Base-by-base conservation (phyloP, 192 early-diverging fungal species). In the Coemansia sp. region DNA sequence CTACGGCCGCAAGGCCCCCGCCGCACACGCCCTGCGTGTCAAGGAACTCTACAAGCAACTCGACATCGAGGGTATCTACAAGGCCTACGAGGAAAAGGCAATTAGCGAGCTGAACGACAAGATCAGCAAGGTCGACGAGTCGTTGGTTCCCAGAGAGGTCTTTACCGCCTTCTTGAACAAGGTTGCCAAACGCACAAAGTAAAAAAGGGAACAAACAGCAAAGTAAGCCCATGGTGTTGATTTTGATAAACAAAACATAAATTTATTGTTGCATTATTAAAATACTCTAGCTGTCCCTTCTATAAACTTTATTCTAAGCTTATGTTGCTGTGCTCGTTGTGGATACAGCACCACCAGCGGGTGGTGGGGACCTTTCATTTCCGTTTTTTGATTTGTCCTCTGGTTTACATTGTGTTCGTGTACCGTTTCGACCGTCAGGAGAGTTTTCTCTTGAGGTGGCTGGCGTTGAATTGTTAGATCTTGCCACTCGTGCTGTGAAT, bases 131-230 rank as follows among this genome's bases (percentile, higher is more conserved):
- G 77, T 95, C 16, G 94, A 98, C 63, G 90, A 95, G 67, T 73
- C 84, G n/a, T 74, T 88, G 39, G 72, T 98, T 36, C 93, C 90
- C 61, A 87, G 87, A 74, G 83, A 91, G 52, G 90, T 99, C 66
- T 99, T 98, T 78, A 87, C 85, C 41, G 86, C 82, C 8, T 99
- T 97, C 84, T 92, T 99, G 86, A 89, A 94, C 84, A 92, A 94
- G 82, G 92, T 98, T 66, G 96, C 96, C 89, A 98, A 95, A 88
- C 86, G 93, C 66, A 90, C 86, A 52, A 93, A 95, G 85, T 94
- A 92, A 18, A 26, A 47, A 47, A n/a, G n/a, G 46, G 46, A n/a
- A 4, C 1, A 32, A 32, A 4, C 3, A 61, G 2, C 16, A 19
- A 0, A 42, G 12, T 61, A 22, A 11, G 18, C 13, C 13, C 19